phyloP scores from a whole-genome alignment of 2,329 filamentous ascomycete species.

The Coniosporium tulheliwenetii region DNA sequence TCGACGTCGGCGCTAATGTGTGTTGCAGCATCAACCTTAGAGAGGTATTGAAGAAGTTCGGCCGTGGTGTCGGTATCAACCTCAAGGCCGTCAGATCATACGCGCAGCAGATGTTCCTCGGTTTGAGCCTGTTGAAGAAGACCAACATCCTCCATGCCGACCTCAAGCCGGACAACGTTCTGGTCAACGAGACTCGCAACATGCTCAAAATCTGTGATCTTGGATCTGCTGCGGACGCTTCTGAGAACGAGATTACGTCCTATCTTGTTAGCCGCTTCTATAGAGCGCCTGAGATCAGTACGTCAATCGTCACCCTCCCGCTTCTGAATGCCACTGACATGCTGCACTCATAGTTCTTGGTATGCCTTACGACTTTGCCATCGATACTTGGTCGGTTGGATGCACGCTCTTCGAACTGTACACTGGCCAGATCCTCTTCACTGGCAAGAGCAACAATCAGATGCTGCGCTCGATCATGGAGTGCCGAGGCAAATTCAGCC shows the following conservation, averaged over 20 bases:
- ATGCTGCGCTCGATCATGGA: constrained; percentile 97
- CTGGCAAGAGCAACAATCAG: constrained; percentile 90
- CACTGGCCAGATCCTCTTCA: constrained; percentile 94
- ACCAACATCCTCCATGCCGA: constrained; percentile 92
- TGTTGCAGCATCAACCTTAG: constrained; percentile 61
- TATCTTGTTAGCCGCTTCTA: constrained; percentile 97
- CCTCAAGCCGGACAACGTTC: constrained; percentile 92
- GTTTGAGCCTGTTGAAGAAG: constrained; percentile 72
- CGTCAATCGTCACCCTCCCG: not conserved
- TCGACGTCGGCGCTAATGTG: not conserved
- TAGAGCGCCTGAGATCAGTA: constrained; percentile 77
- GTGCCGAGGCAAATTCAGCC: constrained; percentile 78
- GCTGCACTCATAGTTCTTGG: constrained; percentile 43
- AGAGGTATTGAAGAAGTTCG: constrained; percentile 90
- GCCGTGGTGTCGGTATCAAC: constrained; percentile 85
- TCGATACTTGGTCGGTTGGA: constrained; percentile 96
- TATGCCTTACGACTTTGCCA: constrained; percentile 86
- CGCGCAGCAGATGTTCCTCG: constrained; percentile 86
- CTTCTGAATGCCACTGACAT: constrained; percentile 4
- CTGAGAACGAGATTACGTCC: constrained; percentile 82
- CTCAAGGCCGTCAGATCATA: constrained; percentile 75
- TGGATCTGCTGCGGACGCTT: constrained; percentile 84
- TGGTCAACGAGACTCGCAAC: constrained; percentile 72
- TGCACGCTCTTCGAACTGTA: constrained; percentile 96
- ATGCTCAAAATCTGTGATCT: constrained; percentile 90